Conservation (phyloP, 768 basidiomycete species). For the Rhizopogon vesiculosus region DNA sequence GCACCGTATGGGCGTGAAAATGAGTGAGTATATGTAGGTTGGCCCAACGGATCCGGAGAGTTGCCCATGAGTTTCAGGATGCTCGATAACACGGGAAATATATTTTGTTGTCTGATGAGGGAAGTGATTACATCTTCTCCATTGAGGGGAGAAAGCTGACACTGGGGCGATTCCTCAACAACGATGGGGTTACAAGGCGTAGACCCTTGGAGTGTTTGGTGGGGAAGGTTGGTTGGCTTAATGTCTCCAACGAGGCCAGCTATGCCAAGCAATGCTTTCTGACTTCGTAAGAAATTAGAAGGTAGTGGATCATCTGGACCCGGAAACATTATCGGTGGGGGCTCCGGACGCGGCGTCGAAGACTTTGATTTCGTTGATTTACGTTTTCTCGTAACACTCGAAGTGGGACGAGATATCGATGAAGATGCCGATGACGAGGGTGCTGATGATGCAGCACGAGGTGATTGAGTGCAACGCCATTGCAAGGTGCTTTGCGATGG, state of each 20-base stretch:
- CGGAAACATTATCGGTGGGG: conserved; percentile 58
- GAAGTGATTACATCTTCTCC: conserved; percentile 56
- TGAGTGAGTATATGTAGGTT: conserved; percentile 1
- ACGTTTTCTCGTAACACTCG: conserved; percentile 23
- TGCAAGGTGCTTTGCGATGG: not conserved
- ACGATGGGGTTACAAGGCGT: conserved; percentile 65
- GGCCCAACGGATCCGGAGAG: conserved; percentile 18
- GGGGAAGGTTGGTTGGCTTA: conserved; percentile 48
- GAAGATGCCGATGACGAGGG: not conserved
- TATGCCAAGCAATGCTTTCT: conserved; percentile 64
- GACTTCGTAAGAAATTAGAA: conserved; percentile 67
- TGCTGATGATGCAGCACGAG: not conserved
- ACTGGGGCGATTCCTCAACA: conserved; percentile 49
- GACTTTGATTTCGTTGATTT: conserved; percentile 33
- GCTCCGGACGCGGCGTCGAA: conserved; percentile 40
- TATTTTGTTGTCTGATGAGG: conserved; percentile 59
- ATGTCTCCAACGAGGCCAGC: conserved; percentile 69
- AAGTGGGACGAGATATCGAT: conserved; percentile 5
- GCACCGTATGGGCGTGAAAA: not conserved
- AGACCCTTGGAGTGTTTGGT: conserved; percentile 41
- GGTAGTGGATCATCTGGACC: conserved; percentile 59
- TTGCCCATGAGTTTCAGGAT: conserved; percentile 52
- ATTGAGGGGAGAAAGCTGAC: conserved; percentile 41
- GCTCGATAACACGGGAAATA: conserved; percentile 60
- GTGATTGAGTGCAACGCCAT: not conserved